Base-by-base conservation (phyloP, 2,329 filamentous ascomycete species). In the Beauveria scarabaeidicola region DNA sequence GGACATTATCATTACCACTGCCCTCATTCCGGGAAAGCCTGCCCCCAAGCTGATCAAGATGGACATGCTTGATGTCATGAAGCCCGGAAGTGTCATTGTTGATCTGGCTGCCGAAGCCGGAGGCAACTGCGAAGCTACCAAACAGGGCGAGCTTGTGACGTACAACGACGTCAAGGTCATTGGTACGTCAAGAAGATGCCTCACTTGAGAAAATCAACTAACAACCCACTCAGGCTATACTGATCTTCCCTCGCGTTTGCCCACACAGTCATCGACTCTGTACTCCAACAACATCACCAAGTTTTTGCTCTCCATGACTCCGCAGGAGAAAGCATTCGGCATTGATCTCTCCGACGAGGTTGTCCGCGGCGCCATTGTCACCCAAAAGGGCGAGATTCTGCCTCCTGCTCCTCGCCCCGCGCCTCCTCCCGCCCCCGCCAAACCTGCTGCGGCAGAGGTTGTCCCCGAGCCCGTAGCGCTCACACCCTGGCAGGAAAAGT, bases 231-330 rank as follows among this genome's bases (percentile, higher is more conserved):
- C 51, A 85, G 83, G 88, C 38, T 96, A 95, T 71, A 95, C 91
- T 47, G 91, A 96, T 72, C 79, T 96, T 29, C 91, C 91, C 0
- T 95, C 91, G 36, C 83, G 91, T 50, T 79, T 96, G 2, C 90
- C 91, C 0, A 95, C 91, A 0, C 91, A 96, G 71, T 90, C 91
- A 0, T 95, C 91, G 0, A 95, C 90, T 0, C 76, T 96, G 21
- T 96, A 96, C 73, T 94, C 90, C 2, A 96, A 96, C 80, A 96
- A 96, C 69, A 92, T 96, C 67, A 91, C 87, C 65, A 96, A 96
- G 69, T 88, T 92, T 60, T 76, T 96, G 29, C 79, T 96, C 10
- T 94, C 91, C 0, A 90, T 96, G 79, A 74, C 85, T 1, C 89
- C 90, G 1, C 82, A 87, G 61, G 85, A 91, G 2, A 91, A 90